Conservation (phyloP, 78 protist species). For the Tieghemostelium lacteum region DNA sequence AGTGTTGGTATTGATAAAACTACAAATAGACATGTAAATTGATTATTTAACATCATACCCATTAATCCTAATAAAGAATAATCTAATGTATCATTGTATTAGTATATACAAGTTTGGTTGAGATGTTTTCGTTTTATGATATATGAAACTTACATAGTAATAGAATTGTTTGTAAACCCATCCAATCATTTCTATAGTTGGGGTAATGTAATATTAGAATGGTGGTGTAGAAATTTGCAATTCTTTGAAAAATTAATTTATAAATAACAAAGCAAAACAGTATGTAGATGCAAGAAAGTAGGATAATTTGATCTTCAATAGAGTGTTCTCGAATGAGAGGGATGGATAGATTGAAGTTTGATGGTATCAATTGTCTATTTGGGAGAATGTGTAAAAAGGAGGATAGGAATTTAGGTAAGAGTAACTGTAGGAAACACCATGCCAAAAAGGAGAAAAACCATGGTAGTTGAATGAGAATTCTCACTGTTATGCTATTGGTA, state of each 20-base stretch:
- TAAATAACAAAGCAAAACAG: slow-evolving; percentile 20
- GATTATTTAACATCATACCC: slow-evolving; percentile 72
- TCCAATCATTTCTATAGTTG: slow-evolving; percentile 12
- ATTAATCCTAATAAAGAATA: slow-evolving; percentile 40
- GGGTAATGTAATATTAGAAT: slow-evolving; percentile 2
- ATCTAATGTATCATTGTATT: not conserved
- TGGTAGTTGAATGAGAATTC: slow-evolving; percentile 14
- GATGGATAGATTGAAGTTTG: not conserved
- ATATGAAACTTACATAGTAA: slow-evolving; percentile 24
- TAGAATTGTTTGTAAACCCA: slow-evolving; percentile 29
- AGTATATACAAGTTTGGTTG: too few species aligned
- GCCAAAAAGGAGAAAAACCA: slow-evolving; percentile 19
- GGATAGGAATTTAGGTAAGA: slow-evolving; percentile 36
- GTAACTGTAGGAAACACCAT: not conserved
- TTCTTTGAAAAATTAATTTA: slow-evolving; percentile 1
- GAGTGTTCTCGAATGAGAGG: not conserved
- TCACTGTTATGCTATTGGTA: not conserved
- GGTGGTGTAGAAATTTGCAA: not conserved
- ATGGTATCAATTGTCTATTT: slow-evolving; percentile 24
- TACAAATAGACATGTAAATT: slow-evolving; percentile 61
- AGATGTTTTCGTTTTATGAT: not conserved
- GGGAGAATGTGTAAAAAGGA: slow-evolving; percentile 15
- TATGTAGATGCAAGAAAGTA: slow-evolving; percentile 6
- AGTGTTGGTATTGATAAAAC: slow-evolving; percentile 53
- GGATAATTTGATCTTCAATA: slow-evolving; percentile 47